phyloP scores from a whole-genome alignment of 2,329 filamentous ascomycete genomes.

The Sporothrix globosa region DNA sequence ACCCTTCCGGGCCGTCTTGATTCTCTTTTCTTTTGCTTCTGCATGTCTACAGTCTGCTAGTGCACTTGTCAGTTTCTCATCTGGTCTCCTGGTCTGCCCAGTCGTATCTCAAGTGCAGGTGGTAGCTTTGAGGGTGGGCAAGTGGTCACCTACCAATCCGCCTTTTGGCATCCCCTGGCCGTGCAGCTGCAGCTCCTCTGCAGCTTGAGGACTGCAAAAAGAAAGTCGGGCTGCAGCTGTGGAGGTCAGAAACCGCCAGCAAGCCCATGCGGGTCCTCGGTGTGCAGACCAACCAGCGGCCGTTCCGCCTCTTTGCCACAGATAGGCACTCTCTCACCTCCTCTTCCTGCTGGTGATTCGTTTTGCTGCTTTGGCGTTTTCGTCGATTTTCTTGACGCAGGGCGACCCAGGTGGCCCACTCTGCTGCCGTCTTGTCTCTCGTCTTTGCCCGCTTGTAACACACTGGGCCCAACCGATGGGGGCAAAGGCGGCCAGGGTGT shows the following conservation, averaged over 20 bases:
- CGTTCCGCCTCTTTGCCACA: constrained; percentile 34
- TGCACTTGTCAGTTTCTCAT: background rate
- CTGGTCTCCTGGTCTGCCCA: background rate
- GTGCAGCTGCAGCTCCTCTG: constrained; percentile 1
- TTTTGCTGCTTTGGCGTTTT: background rate
- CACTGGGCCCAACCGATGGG: constrained; percentile 14
- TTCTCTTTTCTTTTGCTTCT: background rate
- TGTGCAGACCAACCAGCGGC: constrained; percentile 33
- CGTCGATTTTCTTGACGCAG: constrained; percentile 5
- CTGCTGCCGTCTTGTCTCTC: background rate
- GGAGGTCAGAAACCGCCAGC: constrained; percentile 13
- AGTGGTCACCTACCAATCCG: background rate
- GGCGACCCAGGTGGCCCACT: constrained; percentile 13
- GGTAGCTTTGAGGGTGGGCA: background rate
- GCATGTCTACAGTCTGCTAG: background rate
- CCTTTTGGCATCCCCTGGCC: constrained; percentile 13
- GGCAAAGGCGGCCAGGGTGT: constrained; percentile 8
- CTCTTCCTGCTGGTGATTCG: background rate
- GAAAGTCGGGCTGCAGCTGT: background rate
- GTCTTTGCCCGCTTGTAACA: constrained; percentile 6
- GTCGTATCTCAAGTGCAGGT: no score
- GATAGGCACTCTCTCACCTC: background rate
- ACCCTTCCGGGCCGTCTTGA: background rate
- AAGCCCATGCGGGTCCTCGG: constrained; percentile 29
- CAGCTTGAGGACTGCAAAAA: background rate